Percentiles rank a stretch among this genome's conserved stretches.
These are phyloP conservation scores for Alnus rubra DNA, from an alignment of 306 rosid species.

Conservation along the genomic window DNA sequence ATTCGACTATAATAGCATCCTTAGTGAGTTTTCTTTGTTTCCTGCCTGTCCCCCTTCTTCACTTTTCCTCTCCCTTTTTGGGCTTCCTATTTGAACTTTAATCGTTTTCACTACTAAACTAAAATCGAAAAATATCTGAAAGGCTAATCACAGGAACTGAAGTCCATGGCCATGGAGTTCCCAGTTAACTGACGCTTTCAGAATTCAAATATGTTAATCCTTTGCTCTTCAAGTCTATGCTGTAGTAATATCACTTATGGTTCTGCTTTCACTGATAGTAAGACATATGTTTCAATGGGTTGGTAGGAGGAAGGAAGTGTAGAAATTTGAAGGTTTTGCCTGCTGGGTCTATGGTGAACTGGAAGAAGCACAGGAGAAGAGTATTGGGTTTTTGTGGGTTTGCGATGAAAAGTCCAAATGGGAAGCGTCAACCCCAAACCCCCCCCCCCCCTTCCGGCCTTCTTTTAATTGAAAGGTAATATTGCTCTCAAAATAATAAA, in stretches of 20 bases:
- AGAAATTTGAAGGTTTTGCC: conserved; percentile 49
- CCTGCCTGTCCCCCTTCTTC: too few species aligned
- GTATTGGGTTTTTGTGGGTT: conserved; percentile 40
- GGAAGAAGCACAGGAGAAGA: conserved; percentile 49
- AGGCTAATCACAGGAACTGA: neutral
- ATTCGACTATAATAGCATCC: too few species aligned
- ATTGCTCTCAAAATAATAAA: too few species aligned
- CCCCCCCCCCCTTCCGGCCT: too few species aligned
- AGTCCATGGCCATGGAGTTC: neutral
- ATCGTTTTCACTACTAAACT: neutral
- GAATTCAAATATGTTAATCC: conserved; percentile 31
- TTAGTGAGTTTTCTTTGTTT: too few species aligned
- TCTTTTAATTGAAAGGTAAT: too few species aligned
- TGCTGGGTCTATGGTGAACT: conserved; percentile 36
- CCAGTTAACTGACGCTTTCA: neutral
- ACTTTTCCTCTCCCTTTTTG: too few species aligned
- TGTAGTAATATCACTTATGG: conserved; percentile 38
- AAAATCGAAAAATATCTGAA: neutral
- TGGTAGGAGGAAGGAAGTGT: conserved; percentile 29
- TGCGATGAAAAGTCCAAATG: conserved; percentile 42
- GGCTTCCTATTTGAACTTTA: too few species aligned
- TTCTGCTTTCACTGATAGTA: conserved; percentile 35
- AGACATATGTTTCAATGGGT: conserved; percentile 36
- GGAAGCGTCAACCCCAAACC: too few species aligned
- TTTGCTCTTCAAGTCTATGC: conserved; percentile 51